A percentile compares a stretch with the other conserved stretches of the same genome.
phyloP scores from a whole-genome alignment of 1,139 yeast species.

The Suhomyces coccinellae region DNA sequence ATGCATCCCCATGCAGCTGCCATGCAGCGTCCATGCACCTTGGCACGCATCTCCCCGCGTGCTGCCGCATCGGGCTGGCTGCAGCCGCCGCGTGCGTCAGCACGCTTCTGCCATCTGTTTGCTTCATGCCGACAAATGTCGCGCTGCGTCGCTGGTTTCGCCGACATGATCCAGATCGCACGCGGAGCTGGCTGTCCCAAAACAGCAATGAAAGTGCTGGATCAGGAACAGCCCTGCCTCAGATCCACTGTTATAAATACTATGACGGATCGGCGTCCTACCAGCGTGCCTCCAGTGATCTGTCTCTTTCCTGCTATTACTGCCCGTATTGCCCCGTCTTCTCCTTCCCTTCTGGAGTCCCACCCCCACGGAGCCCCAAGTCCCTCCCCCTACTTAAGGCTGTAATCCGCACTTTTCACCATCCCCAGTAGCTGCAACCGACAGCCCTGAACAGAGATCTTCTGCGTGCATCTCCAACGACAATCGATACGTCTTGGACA shows the following conservation, averaged over 20 bases:
- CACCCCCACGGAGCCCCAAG: no score
- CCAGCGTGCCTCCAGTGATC: neutral
- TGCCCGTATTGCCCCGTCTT: neutral
- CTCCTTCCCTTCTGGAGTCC: neutral
- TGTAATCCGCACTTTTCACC: no score
- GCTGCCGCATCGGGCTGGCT: no score
- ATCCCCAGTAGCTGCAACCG: no score
- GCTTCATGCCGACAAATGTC: neutral
- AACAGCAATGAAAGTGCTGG: constrained; percentile 13
- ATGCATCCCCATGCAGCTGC: no score
- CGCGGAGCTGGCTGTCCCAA: constrained; percentile 14
- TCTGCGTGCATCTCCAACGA: no score
- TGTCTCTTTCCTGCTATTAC: neutral
- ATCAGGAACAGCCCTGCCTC: constrained; percentile 7
- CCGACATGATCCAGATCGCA: constrained; percentile 11
- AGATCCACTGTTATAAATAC: constrained; percentile 11
- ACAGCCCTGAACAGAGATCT: no score
- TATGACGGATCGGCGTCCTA: constrained; percentile 6
- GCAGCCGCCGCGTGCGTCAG: neutral
- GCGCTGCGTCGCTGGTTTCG: constrained; percentile 8
- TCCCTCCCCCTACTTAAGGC: no score
- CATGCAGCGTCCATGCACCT: no score
- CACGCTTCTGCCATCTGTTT: neutral
- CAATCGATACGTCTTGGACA: no score
- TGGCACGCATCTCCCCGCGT: no score